A percentile compares a stretch with the other conserved stretches of the same genome.
Conservation (phyloP, 352 stramenopile genomes). For the Pythium sukuiense region DNA sequence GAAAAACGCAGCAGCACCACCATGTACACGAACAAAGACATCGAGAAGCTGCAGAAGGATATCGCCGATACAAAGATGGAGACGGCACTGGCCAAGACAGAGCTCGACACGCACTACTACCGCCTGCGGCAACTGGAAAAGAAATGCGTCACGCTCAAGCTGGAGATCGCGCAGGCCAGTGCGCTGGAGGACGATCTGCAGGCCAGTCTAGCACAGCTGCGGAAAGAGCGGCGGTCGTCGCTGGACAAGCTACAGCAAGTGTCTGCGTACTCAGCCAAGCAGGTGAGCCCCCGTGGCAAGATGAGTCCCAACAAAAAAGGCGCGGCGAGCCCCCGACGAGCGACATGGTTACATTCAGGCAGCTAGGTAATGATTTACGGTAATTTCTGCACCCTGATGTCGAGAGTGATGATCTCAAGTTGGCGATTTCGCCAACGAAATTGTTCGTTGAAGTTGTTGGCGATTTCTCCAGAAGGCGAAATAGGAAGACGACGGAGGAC, state of each 20-base stretch:
- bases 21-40: conserved; percentile 47
- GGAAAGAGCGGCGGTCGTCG: conserved; percentile 40
- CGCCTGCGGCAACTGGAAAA: conserved; percentile 58
- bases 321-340: conserved; percentile 12
- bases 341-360: conserved; percentile 18
- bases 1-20: conserved; percentile 9
- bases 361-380: conserved; percentile 11
- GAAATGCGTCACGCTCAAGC: conserved; percentile 56
- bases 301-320: conserved; percentile 11
- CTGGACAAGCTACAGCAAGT: conserved; percentile 63
- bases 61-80: conserved; percentile 66
- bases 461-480: conserved; percentile 1
- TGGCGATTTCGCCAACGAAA: conserved; percentile 8
- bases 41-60: conserved; percentile 62
- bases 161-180: conserved; percentile 61
- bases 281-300: conserved; percentile 20
- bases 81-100: conserved; percentile 52
- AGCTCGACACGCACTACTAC: conserved; percentile 63
- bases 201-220: conserved; percentile 52
- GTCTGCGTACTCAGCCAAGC: conserved; percentile 35
- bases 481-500: conserved; percentile 1
- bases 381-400: not conserved
- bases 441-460: conserved; percentile 19
- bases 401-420: conserved; percentile 19
- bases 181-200: conserved; percentile 66